Percentiles rank a stretch among this genome's conserved stretches.
Evolutionary conservation across 2,329 filamentous ascomycete genomes (phyloP).

Genomic region (Cladophialophora yegresii): DNA sequence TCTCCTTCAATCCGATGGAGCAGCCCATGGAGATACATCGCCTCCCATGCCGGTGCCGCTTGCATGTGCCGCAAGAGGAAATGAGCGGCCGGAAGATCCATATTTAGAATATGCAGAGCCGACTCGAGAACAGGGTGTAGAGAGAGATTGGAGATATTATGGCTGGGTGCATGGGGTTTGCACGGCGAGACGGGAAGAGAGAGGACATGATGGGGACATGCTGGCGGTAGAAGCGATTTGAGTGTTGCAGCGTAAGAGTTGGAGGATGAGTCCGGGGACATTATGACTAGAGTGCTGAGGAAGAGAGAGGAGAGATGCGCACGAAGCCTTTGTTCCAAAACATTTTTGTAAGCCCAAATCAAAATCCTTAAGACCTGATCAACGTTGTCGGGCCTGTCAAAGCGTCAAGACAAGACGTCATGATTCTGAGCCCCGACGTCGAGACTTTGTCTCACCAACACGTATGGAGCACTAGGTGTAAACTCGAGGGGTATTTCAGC

Average conservation of each 20-base stretch:
- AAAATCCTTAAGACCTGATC: not conserved
- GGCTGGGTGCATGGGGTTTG: slow-evolving; percentile 7
- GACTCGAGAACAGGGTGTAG: slow-evolving; percentile 55
- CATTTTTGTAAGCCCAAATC: not conserved
- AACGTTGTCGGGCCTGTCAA: not conserved
- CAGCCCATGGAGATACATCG: slow-evolving; percentile 56
- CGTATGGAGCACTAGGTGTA: not conserved
- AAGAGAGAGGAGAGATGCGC: not conserved
- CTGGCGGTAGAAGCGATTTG: not conserved
- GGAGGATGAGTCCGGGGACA: not conserved
- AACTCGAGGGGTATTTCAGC: too few species aligned
- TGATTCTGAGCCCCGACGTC: not conserved
- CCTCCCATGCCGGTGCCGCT: slow-evolving; percentile 51
- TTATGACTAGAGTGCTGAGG: not conserved
- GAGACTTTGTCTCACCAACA: not conserved
- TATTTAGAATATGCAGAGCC: slow-evolving; percentile 55
- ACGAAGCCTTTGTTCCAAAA: not conserved
- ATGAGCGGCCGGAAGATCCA: slow-evolving; percentile 54
- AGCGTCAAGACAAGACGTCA: not conserved
- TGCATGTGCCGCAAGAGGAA: slow-evolving; percentile 58
- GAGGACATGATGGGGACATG: slow-evolving; percentile 6
- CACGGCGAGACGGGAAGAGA: slow-evolving; percentile 16
- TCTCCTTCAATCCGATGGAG: slow-evolving; percentile 56
- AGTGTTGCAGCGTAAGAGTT: not conserved
- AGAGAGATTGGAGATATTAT: slow-evolving; percentile 35